phyloP scores from a whole-genome alignment of 2,329 filamentous ascomycete species.

The Blastomyces emzantsi region DNA sequence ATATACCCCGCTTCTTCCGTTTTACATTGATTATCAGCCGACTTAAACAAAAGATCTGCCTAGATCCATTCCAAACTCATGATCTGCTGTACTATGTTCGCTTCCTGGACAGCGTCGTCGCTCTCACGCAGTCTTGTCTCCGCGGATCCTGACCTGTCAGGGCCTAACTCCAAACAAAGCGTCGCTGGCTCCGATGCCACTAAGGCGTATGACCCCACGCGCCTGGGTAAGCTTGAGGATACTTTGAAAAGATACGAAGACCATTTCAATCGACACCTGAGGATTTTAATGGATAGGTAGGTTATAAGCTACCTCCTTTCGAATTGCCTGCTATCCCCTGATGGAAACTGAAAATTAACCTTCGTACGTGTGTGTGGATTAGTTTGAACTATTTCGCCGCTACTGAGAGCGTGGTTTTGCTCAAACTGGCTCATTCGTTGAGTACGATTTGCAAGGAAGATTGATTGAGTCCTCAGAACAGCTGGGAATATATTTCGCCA shows the following conservation, averaged over 20 bases:
- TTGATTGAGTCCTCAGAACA: constrained; percentile 18
- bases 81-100: constrained; percentile 91
- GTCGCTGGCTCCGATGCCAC: constrained; percentile 18
- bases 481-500: neutral
- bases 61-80: constrained; percentile 97
- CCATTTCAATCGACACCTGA: constrained; percentile 84
- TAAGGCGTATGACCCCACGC: constrained; percentile 46
- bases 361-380: neutral
- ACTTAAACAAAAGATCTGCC: constrained; percentile 11
- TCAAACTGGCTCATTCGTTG: constrained; percentile 55
- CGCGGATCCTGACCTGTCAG: constrained; percentile 64
- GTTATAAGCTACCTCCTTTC: constrained; percentile 9
- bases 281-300: constrained; percentile 79
- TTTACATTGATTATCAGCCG: neutral
- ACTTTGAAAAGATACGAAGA: constrained; percentile 86
- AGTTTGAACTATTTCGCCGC: constrained; percentile 88
- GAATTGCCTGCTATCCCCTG: neutral
- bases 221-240: constrained; percentile 70
- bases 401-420: constrained; percentile 88
- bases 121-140: constrained; percentile 77
- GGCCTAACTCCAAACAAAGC: constrained; percentile 19
- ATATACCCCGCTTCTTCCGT: neutral
- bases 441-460: constrained; percentile 37
- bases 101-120: constrained; percentile 70
- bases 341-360: constrained; percentile 11